Base-by-base conservation (phyloP, 2,329 filamentous ascomycete species). In the Xylariales sp. region DNA sequence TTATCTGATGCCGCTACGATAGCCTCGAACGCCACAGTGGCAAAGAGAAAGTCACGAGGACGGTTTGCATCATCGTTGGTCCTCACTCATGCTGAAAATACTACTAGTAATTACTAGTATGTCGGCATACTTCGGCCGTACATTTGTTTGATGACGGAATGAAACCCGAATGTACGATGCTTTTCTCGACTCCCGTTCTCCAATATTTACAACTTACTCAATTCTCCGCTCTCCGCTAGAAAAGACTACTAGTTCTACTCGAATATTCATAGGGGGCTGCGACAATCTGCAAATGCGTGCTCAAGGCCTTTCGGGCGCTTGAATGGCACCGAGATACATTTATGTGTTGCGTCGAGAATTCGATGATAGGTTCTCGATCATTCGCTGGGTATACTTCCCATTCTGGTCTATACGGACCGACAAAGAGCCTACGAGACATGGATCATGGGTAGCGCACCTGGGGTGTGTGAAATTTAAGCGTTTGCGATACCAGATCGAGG, bases 401-500 rank as follows among this genome's bases (percentile, higher is more conserved):
- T 55, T 18, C 46, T 36, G 43, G 50, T 30, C 34, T 12, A 36
- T 54, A 36, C 64, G 14, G 30, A 54, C 28, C n/a, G 28, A 43
- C 14, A 53, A 60, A 30, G 45, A 36, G 62, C 45, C 49, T n/a
- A 34, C 10, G 18, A 14, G 41, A 43, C 10, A 62, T 53, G 50
- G 61, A 34, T 39, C 16, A 32, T 57, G 36, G 62, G 61, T 18
- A 57, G 23, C 32, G 10, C 43, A 32, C 41, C n/a, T 18, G 28
- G 14, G 48, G 48, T 49, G 39, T 14, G 12, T 30, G 18, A 18
- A 39, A 49, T 43, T n/a, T 52, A 43, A 50, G 23, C n/a, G 60
- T 48, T 53, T 62, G 58, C 59, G 67, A 67, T 67, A 43, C 67
- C 67, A 64, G 41, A 69, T 63, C 23, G 32, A 69, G 64, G 48